Evolutionary conservation across 2,329 filamentous ascomycete genomes (phyloP), one percentile per base, ranked within the genome.

Genomic region (Exophiala aquamarina): DNA sequence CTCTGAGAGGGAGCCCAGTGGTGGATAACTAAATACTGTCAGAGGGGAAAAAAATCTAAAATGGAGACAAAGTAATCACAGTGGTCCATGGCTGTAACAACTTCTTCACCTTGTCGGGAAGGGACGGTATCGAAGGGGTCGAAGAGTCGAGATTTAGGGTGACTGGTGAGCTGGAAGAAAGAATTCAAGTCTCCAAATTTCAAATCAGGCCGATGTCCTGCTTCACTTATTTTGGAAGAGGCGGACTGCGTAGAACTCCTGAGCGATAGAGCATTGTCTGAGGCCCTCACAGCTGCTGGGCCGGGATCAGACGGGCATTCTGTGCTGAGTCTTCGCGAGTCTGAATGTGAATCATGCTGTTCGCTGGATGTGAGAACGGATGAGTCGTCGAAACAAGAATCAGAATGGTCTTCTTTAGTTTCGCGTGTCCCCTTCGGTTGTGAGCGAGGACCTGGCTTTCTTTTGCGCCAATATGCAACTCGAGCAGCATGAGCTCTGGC

Each of bases 381-480:
- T 6, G 11, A 6, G 23, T 26, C 23, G 11, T 26, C 23, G 6
- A 26, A 11, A 11, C 23, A 6, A 6, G 23, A 26, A 26, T 26
- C 23, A 26, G 23, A 6, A 6, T 26, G 23, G 23, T 26, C 23
- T 26, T 26, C 6, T 6, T 6, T 26, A 26, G 23, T 6, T 6
- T 11, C 6, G 23, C 6, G 6, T 26, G 6, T 26, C 6, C 11
- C 23, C 23, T 41, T 15, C 18, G 17, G 9, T 14, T 14, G 3
- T 6, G 6, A 11, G 23, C 23, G 6, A 26, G 23, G 6, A 6
- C 23, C 23, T 18, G 11, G 15, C 26, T 45, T 38, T n/a, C 29
- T 44, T 23, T 44, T 54, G 4, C 51, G 47, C 51, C 51, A 54
- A 31, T 54, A 54, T 37, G 51, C 40, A 10, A 54, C 51, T 20